Percentiles rank a stretch among this genome's conserved stretches.
These are phyloP conservation scores for Venturiaceae sp. DNA, from an alignment of 2,329 filamentous ascomycete species.

Conservation along the genomic window DNA sequence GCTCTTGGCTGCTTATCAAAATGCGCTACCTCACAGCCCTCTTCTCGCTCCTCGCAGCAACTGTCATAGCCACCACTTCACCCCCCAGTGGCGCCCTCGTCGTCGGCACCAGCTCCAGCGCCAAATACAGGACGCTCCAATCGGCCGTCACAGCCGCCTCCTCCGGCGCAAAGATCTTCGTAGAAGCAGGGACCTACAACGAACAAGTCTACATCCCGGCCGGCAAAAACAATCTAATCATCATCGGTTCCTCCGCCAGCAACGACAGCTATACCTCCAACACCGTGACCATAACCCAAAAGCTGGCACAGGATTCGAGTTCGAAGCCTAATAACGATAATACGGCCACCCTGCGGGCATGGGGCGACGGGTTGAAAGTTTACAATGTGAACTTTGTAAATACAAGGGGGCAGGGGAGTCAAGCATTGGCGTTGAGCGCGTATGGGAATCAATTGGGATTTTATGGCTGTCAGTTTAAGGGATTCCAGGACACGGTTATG, in stretches of 20 bases:
- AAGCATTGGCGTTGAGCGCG: slow-evolving; percentile 45
- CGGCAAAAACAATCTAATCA: slow-evolving; percentile 39
- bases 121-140: slow-evolving; percentile 41
- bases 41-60: slow-evolving; percentile 4
- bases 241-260: slow-evolving; percentile 51
- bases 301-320: slow-evolving; percentile 30
- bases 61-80: slow-evolving; percentile 28
- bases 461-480: slow-evolving; percentile 45
- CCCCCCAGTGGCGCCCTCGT: slow-evolving; percentile 42
- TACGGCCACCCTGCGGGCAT: slow-evolving; percentile 40
- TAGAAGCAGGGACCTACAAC: slow-evolving; percentile 49
- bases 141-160: slow-evolving; percentile 46
- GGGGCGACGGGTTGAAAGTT: slow-evolving; percentile 42
- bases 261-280: slow-evolving; percentile 52
- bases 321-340: slow-evolving; percentile 42
- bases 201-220: slow-evolving; percentile 48
- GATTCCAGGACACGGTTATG: slow-evolving; percentile 46
- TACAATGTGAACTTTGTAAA: slow-evolving; percentile 55
- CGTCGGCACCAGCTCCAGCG: slow-evolving; percentile 29
- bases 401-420: slow-evolving; percentile 35
- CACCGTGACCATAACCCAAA: slow-evolving; percentile 45
- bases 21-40: slow-evolving; percentile 2
- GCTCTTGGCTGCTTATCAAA: neutral
- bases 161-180: slow-evolving; percentile 50
- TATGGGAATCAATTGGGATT: slow-evolving; percentile 43